phyloP scores from a whole-genome alignment of 805 yeast genomes.

The Aciculoconidium aculeatum region DNA sequence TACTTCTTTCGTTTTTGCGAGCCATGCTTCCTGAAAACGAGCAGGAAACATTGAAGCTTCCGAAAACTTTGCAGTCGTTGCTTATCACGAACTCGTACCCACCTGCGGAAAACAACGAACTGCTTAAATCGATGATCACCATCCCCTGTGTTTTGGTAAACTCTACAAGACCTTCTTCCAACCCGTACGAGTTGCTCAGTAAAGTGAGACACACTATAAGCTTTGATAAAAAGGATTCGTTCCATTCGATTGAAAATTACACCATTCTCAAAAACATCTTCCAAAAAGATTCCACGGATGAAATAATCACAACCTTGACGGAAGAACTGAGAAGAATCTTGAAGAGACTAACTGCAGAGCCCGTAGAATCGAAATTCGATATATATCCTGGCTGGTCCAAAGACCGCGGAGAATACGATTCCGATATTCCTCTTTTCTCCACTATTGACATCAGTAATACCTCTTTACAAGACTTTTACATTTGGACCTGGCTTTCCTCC shows the following conservation, averaged over 20 bases:
- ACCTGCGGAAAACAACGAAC: conserved; percentile 44
- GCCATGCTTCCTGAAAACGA: conserved; percentile 71
- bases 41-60: conserved; percentile 50
- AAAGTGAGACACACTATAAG: conserved; percentile 46
- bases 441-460: conserved; percentile 47
- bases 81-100: conserved; percentile 68
- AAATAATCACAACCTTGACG: conserved; percentile 59
- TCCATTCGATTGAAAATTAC: conserved; percentile 72
- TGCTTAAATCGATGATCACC: conserved; percentile 34
- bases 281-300: conserved; percentile 46
- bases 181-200: conserved; percentile 54
- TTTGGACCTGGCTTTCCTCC: conserved; percentile 87
- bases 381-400: conserved; percentile 36
- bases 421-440: conserved; percentile 33
- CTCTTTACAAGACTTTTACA: conserved; percentile 78
- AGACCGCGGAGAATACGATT: conserved; percentile 14
- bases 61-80: conserved; percentile 60
- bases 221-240: conserved; percentile 65
- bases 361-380: conserved; percentile 30
- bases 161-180: conserved; percentile 43
- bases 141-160: conserved; percentile 61
- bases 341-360: conserved; percentile 30
- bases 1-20: conserved; percentile 68
- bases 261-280: conserved; percentile 69
- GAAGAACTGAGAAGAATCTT: conserved; percentile 64